Base-by-base conservation (phyloP, 805 yeast species). In the Kodamaea nitidulidarum region DNA sequence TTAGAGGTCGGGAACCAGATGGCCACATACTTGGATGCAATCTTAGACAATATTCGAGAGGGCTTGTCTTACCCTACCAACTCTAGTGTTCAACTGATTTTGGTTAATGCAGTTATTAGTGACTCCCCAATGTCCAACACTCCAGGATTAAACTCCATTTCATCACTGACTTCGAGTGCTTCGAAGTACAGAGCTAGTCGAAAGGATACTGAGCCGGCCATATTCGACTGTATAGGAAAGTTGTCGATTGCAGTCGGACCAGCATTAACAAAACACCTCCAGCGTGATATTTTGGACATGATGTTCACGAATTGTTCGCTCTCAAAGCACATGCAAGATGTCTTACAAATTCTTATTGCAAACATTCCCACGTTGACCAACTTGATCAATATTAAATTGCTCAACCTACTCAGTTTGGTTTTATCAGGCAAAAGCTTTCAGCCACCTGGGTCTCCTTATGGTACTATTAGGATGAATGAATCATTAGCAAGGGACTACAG, bases 171-270 rank as follows among this genome's bases (percentile, higher is more conserved):
- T 5, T 50, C 61, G 21, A 50, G 58, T 29, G 67, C 76, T 1
- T 70, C 82, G 6, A 80, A 77, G 51, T 70, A 76, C 22, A 77
- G 79, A 46, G 60, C 71, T 2, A 56, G 64, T 20, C 72, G 90
- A 42, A 82, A 79, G 53, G 88, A 84, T 35, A 79, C 84, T 32
- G 95, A 87, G 48, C 83, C 86, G 0, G 88, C 95, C 1, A 77
- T 91, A 15, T 91, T 90, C 52, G 86, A 84, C 50, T 93, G 98
- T 56, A 73, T 91, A 32, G 87, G 95, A 0, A 84, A 87, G 61
- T 64, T 93, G 26, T 90, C 96, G 0, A 73, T 75, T 17, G 91
- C 98, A 0, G 87, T 91, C 11, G 97, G 97, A 0, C 95, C 96
- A 9, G 95, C 96, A 0, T 67, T 91, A 40, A 86, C 96, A 0